Percentiles rank a stretch among this genome's conserved stretches.
These are phyloP conservation scores for Dipteronia dyeriana DNA, from an alignment of 345 rosid genomes.

Conservation along the genomic window DNA sequence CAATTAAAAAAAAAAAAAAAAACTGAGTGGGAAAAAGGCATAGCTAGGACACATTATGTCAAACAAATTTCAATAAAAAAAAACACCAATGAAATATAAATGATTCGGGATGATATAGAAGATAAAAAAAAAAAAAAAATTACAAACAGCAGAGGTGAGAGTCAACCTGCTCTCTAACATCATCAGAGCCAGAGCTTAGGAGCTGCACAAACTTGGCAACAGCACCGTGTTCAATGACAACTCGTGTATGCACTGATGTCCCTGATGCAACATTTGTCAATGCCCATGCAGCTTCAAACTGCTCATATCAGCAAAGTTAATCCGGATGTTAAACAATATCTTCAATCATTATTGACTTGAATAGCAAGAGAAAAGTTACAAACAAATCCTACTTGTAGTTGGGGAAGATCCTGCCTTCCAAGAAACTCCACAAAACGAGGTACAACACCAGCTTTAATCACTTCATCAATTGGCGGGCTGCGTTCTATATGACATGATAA, in stretches of 20 bases:
- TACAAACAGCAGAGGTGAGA: neutral
- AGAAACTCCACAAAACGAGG: constrained; percentile 84
- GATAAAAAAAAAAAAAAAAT: neutral
- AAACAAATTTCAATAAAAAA: constrained; percentile 1
- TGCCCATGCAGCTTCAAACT: constrained; percentile 97
- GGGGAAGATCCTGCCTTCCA: constrained; percentile 72
- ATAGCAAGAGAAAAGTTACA: constrained; percentile 17
- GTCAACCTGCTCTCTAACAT: constrained; percentile 82
- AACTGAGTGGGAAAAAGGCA: neutral
- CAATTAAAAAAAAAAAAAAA: neutral
- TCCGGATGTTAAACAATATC: constrained; percentile 15
- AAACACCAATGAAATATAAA: neutral
- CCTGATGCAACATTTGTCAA: constrained; percentile 91
- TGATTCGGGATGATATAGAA: neutral
- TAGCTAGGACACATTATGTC: neutral
- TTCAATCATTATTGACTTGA: neutral
- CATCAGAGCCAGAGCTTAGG: constrained; percentile 78
- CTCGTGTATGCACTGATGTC: constrained; percentile 80
- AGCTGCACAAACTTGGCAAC: constrained; percentile 81
- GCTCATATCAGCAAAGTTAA: constrained; percentile 25
- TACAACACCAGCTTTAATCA: constrained; percentile 75
- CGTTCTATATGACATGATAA: constrained; percentile 42
- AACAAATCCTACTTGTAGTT: constrained; percentile 54
- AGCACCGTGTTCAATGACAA: constrained; percentile 81
- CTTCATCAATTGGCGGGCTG: constrained; percentile 89